Evolutionary conservation across 108 stramenopile genomes (phyloP).

Genomic region (Asterionellopsis glacialis): DNA sequence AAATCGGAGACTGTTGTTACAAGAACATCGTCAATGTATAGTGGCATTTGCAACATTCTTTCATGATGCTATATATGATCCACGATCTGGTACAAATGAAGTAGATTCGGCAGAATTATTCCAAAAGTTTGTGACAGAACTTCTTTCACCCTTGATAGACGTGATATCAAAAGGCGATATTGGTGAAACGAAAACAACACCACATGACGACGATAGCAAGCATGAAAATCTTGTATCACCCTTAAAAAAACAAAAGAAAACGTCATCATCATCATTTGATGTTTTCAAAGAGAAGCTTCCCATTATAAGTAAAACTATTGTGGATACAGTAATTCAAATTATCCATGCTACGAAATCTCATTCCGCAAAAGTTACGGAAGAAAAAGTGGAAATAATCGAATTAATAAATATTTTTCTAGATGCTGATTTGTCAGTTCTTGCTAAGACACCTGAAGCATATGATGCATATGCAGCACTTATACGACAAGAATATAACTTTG

Average conservation of each 20-base stretch:
- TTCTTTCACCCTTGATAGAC: not conserved
- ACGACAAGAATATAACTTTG: conserved; percentile 67
- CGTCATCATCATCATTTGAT: not conserved
- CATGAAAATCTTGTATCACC: conserved; percentile 17
- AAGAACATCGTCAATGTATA: conserved; percentile 15
- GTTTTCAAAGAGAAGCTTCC: not conserved
- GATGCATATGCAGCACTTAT: conserved; percentile 61
- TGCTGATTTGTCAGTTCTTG: conserved; percentile 80
- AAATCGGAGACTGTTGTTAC: not conserved
- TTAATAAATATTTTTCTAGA: conserved; percentile 53
- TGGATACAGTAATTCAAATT: conserved; percentile 8
- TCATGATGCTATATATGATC: conserved; percentile 83
- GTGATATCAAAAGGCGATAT: conserved; percentile 1
- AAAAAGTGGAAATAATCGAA: conserved; percentile 5
- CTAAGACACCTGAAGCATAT: conserved; percentile 45
- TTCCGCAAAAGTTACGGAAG: not conserved
- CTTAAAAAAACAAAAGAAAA: no score
- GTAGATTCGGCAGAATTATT: conserved; percentile 68
- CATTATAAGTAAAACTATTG: not conserved
- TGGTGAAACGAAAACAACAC: not conserved
- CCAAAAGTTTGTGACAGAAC: conserved; percentile 34
- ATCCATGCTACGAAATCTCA: conserved; percentile 39
- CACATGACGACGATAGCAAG: conserved; percentile 19
- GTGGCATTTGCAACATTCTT: conserved; percentile 64
- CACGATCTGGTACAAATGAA: conserved; percentile 66